Conservation (phyloP, 116 monocot species). For the Trichopus zeylanicus region DNA sequence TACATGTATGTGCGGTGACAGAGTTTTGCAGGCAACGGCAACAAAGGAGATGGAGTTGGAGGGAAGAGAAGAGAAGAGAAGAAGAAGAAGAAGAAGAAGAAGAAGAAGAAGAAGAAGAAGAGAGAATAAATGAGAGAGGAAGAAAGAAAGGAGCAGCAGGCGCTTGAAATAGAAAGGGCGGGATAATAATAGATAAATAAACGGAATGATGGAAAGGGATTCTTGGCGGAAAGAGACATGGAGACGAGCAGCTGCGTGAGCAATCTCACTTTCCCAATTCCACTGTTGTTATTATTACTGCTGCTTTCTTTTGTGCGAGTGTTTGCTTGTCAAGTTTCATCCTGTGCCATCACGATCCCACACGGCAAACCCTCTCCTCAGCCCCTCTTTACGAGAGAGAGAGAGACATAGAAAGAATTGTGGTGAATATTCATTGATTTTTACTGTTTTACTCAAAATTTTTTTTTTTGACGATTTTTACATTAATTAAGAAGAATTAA, state of each 20-base stretch:
- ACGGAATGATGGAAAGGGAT: background rate
- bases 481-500: too few species aligned
- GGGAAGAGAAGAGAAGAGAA: background rate
- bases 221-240: background rate
- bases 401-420: background rate
- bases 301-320: background rate
- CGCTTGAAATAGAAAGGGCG: background rate
- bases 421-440: background rate
- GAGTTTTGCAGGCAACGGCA: background rate
- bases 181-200: too few species aligned
- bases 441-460: background rate
- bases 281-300: too few species aligned
- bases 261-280: background rate
- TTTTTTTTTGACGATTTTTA: too few species aligned
- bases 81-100: background rate
- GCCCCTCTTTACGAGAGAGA: background rate
- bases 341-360: too few species aligned
- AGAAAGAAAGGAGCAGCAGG: background rate
- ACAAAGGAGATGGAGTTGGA: constrained; percentile 5
- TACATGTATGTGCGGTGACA: too few species aligned
- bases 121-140: background rate
- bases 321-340: background rate
- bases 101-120: background rate
- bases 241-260: background rate
- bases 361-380: background rate